These are phyloP conservation scores for Globisporangium heterothallicum DNA, from an alignment of 352 stramenopile species.

Conservation along the genomic window DNA sequence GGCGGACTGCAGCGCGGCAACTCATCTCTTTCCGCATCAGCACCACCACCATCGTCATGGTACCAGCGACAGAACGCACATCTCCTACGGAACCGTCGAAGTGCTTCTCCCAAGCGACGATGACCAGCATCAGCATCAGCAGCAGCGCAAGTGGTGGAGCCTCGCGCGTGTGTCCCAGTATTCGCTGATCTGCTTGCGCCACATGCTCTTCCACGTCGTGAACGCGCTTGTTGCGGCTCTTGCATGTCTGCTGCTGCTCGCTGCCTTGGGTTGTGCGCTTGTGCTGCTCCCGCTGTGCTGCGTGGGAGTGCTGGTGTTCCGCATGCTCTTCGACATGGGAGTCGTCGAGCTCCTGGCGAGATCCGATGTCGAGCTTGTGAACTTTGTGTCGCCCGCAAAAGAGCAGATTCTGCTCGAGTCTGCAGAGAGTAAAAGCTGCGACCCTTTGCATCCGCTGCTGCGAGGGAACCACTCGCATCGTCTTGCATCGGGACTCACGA, in stretches of 20 bases:
- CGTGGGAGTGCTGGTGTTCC: conserved; percentile 16
- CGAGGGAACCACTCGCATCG: background rate
- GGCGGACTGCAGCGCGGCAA: too few species aligned
- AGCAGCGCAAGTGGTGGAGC: background rate
- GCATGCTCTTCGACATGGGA: conserved; percentile 12
- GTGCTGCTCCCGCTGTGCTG: conserved; percentile 17
- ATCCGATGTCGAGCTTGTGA: conserved; percentile 16
- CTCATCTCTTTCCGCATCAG: background rate
- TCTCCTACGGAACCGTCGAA: conserved; percentile 16
- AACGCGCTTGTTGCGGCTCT: conserved; percentile 12
- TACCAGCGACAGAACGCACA: conserved; percentile 4
- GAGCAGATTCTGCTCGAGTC: conserved; percentile 12
- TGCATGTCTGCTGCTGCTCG: conserved; percentile 5
- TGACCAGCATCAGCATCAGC: too few species aligned
- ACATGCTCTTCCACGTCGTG: conserved; percentile 12
- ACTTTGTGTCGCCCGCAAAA: conserved; percentile 11
- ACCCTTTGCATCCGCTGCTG: conserved; percentile 3
- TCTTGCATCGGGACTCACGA: conserved; percentile 7
- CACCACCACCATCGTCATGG: conserved; percentile 5
- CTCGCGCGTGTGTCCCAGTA: background rate
- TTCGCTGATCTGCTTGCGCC: background rate
- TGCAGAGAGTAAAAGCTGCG: background rate
- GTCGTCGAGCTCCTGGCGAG: conserved; percentile 12
- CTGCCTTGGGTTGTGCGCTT: conserved; percentile 8
- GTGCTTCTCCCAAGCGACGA: conserved; percentile 1